These are phyloP conservation scores for Starmerella stigmatis DNA, from an alignment of 805 yeast genomes.

Conservation along the genomic window DNA sequence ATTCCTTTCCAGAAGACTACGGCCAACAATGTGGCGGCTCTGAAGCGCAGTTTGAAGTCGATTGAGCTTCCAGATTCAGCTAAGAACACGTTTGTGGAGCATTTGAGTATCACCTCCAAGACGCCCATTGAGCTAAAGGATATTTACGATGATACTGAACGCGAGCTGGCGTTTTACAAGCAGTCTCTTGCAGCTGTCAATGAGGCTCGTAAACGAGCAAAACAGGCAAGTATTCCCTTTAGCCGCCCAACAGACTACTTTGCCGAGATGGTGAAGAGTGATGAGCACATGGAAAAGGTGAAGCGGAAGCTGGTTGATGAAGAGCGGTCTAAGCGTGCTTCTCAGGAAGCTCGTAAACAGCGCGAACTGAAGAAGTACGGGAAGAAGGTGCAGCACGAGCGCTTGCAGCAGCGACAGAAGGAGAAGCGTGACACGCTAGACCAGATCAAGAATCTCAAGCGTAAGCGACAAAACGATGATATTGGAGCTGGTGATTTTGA, in stretches of 20 bases:
- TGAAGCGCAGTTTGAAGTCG: conserved; percentile 27
- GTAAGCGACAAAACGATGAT: conserved; percentile 72
- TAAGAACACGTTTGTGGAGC: conserved; percentile 70
- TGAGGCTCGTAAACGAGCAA: conserved; percentile 55
- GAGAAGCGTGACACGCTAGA: conserved; percentile 86
- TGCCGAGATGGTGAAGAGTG: conserved; percentile 97
- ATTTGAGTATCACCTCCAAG: conserved; percentile 57
- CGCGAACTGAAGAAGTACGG: conserved; percentile 93
- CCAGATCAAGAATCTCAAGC: conserved; percentile 79
- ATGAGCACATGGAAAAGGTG: conserved; percentile 94
- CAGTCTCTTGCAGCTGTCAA: conserved; percentile 82
- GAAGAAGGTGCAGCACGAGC: conserved; percentile 90
- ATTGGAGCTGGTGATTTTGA: conserved; percentile 67
- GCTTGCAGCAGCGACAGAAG: conserved; percentile 84
- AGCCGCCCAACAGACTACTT: conserved; percentile 90
- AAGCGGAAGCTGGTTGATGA: conserved; percentile 71
- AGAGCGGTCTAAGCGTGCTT: conserved; percentile 61
- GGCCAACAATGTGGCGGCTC: conserved; percentile 75
- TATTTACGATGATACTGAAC: conserved; percentile 87
- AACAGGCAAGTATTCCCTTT: conserved; percentile 68
- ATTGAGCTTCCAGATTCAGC: conserved; percentile 40
- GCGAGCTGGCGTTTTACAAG: conserved; percentile 90
- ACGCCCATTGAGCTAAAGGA: conserved; percentile 58
- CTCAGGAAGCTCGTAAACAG: conserved; percentile 88
- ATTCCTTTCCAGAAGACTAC: conserved; percentile 87